Base-by-base conservation (phyloP, 805 yeast species). In the Candida michaelii region DNA sequence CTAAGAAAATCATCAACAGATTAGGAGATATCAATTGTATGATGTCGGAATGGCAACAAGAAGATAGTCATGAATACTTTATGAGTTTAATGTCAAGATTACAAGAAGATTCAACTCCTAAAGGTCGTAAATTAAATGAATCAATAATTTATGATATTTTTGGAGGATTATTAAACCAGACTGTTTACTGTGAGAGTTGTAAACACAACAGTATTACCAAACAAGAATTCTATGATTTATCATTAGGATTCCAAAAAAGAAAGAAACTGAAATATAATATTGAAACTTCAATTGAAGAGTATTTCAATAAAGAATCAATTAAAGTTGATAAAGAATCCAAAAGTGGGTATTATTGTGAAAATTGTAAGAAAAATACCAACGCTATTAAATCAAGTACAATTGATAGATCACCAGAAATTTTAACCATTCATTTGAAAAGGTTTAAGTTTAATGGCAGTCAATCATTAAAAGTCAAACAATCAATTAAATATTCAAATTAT, bases 11-110 rank as follows among this genome's bases (percentile, higher is more conserved):
- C 53, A 83, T 87, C 45, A 73, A 73, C 39, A 74, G 89, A 50
- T 69, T 87, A 44, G 86, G 77, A 38, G 96, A 88, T 54, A 88
- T 91, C 54, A 89, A 89, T 63, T 88, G 96, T 60, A 87, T 88
- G 96, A 89, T 90, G 96, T 82, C 89, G 34, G 93, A 83, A 60
- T 90, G 96, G 96, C 90, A 89, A 63, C 99, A 93, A 62, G 98
- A 93, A 63, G 99, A 93, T 64, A 85, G 96, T 0, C 99, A 93
- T 64, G 99, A 93, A 65, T 93, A 90, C 66, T 88, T 85, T 61
- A 90, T 90, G 97, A 87, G 96, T 10, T 69, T 90, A 47, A 76
- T 90, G 74, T 80, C 91, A 6, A 69, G 97, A 40, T 66, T 90
- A 40, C 98, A 90, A 64, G 97, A 90, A 58, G 97, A 90, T 59